These are phyloP conservation scores for Stephanodiscus triporus DNA, from an alignment of 108 stramenopile genomes.

Conservation along the genomic window DNA sequence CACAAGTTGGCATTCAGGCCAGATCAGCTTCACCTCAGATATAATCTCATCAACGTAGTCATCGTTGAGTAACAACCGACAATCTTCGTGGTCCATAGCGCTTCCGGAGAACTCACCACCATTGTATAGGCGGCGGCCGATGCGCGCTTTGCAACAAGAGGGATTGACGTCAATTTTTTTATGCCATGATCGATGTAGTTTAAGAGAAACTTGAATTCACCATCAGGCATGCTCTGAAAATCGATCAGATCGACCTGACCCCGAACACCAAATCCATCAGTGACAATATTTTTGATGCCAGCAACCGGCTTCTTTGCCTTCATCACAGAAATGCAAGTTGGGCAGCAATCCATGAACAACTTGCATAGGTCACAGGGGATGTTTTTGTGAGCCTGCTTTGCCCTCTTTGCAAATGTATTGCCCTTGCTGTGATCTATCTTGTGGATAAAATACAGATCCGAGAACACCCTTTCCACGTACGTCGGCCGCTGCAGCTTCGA, in stretches of 20 bases:
- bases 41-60: background rate
- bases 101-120: constrained; percentile 1
- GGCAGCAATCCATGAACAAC: background rate
- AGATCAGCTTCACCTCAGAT: background rate
- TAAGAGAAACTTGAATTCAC: constrained; percentile 18
- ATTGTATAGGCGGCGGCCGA: constrained; percentile 10
- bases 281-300: constrained; percentile 25
- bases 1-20: background rate
- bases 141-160: constrained; percentile 8
- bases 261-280: constrained; percentile 19
- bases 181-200: constrained; percentile 31
- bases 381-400: background rate
- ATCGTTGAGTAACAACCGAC: background rate
- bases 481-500: background rate
- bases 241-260: constrained; percentile 39
- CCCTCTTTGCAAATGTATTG: background rate
- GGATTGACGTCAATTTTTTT: too few relatives aligned
- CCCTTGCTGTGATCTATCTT: too few relatives aligned
- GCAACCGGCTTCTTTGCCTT: constrained; percentile 17
- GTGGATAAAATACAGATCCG: too few relatives aligned
- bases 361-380: background rate
- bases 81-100: background rate
- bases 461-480: background rate
- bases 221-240: constrained; percentile 44
- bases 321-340: background rate